These are phyloP conservation scores for Flaveria sonorensis DNA, from an alignment of 129 eudicot genomes.

Conservation along the genomic window DNA sequence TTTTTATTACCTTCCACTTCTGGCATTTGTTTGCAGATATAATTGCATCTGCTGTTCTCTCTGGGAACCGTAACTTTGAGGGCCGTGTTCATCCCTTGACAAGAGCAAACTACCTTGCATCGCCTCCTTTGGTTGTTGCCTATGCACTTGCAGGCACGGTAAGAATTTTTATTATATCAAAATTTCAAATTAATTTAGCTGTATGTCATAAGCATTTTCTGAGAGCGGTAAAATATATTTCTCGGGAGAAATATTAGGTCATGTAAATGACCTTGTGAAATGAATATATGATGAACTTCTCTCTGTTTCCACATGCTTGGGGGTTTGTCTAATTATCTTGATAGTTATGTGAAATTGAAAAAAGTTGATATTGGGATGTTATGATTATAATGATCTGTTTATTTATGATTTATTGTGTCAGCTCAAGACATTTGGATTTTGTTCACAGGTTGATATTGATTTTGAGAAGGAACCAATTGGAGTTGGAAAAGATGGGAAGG, in stretches of 20 bases:
- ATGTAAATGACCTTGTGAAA: slow-evolving; percentile 16
- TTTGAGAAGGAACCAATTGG: slow-evolving; percentile 95
- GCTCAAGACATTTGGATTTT: slow-evolving; percentile 13
- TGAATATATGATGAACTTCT: background rate
- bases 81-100: slow-evolving; percentile 95
- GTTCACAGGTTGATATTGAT: slow-evolving; percentile 81
- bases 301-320: background rate
- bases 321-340: background rate
- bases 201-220: background rate
- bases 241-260: background rate
- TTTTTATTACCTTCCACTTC: background rate
- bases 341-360: background rate
- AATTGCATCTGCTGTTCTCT: slow-evolving; percentile 90
- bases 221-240: background rate
- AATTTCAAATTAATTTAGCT: background rate
- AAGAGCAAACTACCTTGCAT: slow-evolving; percentile 95
- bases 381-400: background rate
- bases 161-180: slow-evolving; percentile 18
- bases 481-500: slow-evolving; percentile 86
- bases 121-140: slow-evolving; percentile 95
- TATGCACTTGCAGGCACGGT: slow-evolving; percentile 99
- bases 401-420: background rate
- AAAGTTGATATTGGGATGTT: background rate
- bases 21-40: slow-evolving; percentile 53
- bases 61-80: slow-evolving; percentile 93